Conservation (phyloP, 192 early-diverging fungal genomes). For the Lobosporangium transversale region DNA sequence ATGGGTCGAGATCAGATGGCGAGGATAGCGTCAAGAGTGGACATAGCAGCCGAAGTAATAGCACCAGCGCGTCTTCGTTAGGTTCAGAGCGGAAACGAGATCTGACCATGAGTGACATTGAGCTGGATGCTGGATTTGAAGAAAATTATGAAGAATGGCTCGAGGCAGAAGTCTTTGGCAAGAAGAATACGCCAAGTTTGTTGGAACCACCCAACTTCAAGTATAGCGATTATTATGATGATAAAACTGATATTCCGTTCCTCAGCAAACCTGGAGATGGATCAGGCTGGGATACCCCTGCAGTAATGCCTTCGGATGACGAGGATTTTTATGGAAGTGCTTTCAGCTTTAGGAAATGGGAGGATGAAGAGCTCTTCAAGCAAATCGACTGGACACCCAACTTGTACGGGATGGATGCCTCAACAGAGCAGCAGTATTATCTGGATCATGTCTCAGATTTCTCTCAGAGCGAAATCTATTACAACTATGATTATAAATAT, state of each 20-base stretch:
- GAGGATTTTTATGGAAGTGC: slow-evolving; percentile 15
- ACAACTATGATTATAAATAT: slow-evolving; percentile 16
- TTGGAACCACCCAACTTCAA: slow-evolving; percentile 29
- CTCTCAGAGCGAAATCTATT: slow-evolving; percentile 5
- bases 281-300: slow-evolving; percentile 55
- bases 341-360: slow-evolving; percentile 35
- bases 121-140: slow-evolving; percentile 68
- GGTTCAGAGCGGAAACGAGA: slow-evolving; percentile 23
- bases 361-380: slow-evolving; percentile 48
- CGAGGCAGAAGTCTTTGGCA: slow-evolving; percentile 63
- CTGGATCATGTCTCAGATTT: slow-evolving; percentile 35
- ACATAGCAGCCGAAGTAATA: slow-evolving; percentile 18
- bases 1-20: slow-evolving; percentile 23
- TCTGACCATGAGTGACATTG: slow-evolving; percentile 52
- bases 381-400: slow-evolving; percentile 52
- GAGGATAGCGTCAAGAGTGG: slow-evolving; percentile 45
- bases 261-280: slow-evolving; percentile 32
- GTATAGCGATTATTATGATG: slow-evolving; percentile 56
- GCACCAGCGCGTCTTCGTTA: slow-evolving; percentile 10
- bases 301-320: slow-evolving; percentile 41
- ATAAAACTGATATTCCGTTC: slow-evolving; percentile 13
- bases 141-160: slow-evolving; percentile 77
- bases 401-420: slow-evolving; percentile 26
- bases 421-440: slow-evolving; percentile 43
- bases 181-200: slow-evolving; percentile 1